Percentiles rank a stretch among this genome's conserved stretches.
Conservation (phyloP, 2,329 filamentous ascomycete species). For the Cryphonectria radicalis region DNA sequence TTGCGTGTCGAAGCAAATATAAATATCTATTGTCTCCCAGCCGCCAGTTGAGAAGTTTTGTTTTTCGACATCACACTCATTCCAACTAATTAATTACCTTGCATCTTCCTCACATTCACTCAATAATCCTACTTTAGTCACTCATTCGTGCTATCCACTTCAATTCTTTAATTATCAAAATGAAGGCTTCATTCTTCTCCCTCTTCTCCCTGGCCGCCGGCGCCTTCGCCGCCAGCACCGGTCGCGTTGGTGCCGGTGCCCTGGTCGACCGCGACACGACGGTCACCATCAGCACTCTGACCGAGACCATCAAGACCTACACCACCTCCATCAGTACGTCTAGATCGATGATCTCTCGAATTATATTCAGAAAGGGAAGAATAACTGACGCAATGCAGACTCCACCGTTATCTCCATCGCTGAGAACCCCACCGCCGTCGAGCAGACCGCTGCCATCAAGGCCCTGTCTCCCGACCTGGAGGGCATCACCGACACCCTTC, state of each 20-base stretch:
- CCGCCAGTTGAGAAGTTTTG: background rate
- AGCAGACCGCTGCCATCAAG: constrained; percentile 33
- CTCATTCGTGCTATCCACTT: background rate
- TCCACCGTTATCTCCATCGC: constrained; percentile 31
- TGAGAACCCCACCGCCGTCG: constrained; percentile 31
- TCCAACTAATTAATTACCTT: background rate
- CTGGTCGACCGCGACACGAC: constrained; percentile 34
- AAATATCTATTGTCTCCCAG: background rate
- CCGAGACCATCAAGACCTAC: constrained; percentile 32
- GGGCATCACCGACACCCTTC: constrained; percentile 35
- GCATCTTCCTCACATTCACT: background rate
- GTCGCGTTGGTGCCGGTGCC: constrained; percentile 26
- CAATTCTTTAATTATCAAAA: constrained; percentile 29
- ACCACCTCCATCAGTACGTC: constrained; percentile 37
- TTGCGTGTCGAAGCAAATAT: background rate
- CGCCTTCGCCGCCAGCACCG: constrained; percentile 32
- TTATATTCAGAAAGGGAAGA: background rate
- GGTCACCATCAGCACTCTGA: constrained; percentile 33
- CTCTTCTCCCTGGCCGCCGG: constrained; percentile 34
- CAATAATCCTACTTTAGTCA: constrained; percentile 4
- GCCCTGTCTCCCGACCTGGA: constrained; percentile 34
- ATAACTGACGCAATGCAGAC: constrained; percentile 28
- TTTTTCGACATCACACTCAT: background rate
- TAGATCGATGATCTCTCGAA: background rate
- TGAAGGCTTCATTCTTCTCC: constrained; percentile 35